phyloP scores from a whole-genome alignment of 306 rosid genomes.

The Inga oerstediana region DNA sequence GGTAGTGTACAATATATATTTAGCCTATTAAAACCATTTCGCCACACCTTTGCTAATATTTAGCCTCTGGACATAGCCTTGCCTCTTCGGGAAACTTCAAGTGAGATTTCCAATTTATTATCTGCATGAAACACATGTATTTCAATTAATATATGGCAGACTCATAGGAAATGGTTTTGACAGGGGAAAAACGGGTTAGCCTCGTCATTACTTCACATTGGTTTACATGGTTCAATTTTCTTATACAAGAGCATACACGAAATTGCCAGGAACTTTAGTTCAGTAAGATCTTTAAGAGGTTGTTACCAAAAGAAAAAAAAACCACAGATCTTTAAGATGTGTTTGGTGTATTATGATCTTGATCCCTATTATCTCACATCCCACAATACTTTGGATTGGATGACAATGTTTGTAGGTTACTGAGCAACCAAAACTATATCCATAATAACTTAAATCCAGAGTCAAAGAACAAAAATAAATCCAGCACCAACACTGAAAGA shows the following conservation, averaged over 20 bases:
- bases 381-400: neutral
- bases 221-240: slow-evolving; percentile 7
- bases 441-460: too few relatives aligned
- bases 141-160: slow-evolving; percentile 6
- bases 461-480: too few relatives aligned
- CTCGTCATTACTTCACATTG: slow-evolving; percentile 1
- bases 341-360: neutral
- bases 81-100: slow-evolving; percentile 96
- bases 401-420: too few relatives aligned
- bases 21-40: too few relatives aligned
- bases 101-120: slow-evolving; percentile 94
- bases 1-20: too few relatives aligned
- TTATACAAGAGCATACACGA: neutral
- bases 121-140: slow-evolving; percentile 49
- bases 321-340: too few relatives aligned
- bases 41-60: slow-evolving; percentile 50
- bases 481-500: too few relatives aligned
- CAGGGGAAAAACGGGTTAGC: slow-evolving; percentile 5
- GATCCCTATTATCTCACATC: neutral
- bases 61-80: slow-evolving; percentile 76
- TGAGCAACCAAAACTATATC: too few relatives aligned
- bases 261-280: neutral
- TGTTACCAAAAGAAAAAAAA: too few relatives aligned
- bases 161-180: slow-evolving; percentile 7
- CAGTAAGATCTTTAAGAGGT: neutral